Base-by-base conservation (phyloP, 2,329 filamentous ascomycete species). In the Biscogniauxia sp. region DNA sequence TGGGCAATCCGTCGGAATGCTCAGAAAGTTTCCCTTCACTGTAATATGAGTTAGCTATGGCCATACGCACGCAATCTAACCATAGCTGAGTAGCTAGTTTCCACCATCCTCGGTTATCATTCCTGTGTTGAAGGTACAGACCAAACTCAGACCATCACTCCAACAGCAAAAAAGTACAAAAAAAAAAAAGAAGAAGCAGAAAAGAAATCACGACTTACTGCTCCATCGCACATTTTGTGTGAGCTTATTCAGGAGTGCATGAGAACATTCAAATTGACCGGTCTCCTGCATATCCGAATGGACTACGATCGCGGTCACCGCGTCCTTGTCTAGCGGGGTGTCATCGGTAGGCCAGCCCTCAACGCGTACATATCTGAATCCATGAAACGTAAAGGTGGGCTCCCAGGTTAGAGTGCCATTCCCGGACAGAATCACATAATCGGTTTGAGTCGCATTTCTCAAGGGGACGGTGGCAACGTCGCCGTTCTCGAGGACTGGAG, bases 1-100 rank as follows among this genome's bases (percentile, higher is more conserved):
- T 1, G 70, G 67, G 41, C 70, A 72, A 26, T 88, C 85, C 0
- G 84, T 87, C 0, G 84, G 84, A 0, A 87, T 71, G 0, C 77
- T 79, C 2, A 87, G 64, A 64, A 88, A 87, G 64, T 87, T 88
- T 0, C 83, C 83, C 26, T 78, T 77, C 79, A 86, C 66, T 68
- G 20, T 25, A 17, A 19, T 20, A n/a, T 51, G 9, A 6, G 23
- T 20, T 32, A 58, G 50, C 15, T 23, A 62, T 11, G 51, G 50
- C 32, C 13, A 37, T 37, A 37, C 9, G 9, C 32, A 37, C 32
- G 15, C 37, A 15, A 2, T 45, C 2, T 9, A n/a, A 17, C 37
- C 15, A 45, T 6, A 45, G 15, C 37, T 15, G 13, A 37, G 23
- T 23, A 23, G 23, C 2, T 23, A 23, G 23, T 23, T 5, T 2